Percentiles rank a stretch among this genome's conserved stretches.
phyloP scores from a whole-genome alignment of 257 asterid species.

The Henckelia pumila region DNA sequence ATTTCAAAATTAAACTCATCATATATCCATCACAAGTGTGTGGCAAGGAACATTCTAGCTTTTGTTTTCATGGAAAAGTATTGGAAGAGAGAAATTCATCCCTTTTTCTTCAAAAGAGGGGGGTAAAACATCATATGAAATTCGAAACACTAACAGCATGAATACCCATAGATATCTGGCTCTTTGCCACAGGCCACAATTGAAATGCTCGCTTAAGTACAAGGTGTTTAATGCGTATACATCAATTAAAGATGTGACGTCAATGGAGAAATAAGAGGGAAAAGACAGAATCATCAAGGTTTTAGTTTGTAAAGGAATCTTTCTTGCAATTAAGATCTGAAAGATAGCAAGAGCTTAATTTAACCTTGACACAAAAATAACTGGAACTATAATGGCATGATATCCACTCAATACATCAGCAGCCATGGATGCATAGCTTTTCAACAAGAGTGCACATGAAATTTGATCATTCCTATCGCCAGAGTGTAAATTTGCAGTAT shows the following conservation, averaged over 20 bases:
- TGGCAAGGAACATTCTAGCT: slow-evolving; percentile 12
- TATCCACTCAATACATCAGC: slow-evolving; percentile 78
- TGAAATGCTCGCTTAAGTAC: slow-evolving; percentile 3
- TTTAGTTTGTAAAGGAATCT: not conserved
- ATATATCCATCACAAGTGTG: slow-evolving; percentile 9
- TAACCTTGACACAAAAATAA: slow-evolving; percentile 89
- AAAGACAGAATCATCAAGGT: slow-evolving; percentile 13
- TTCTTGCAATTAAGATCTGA: slow-evolving; percentile 5
- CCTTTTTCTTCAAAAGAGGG: not conserved
- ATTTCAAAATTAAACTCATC: slow-evolving; percentile 3
- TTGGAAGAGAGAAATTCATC: not conserved
- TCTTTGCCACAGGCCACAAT: not conserved
- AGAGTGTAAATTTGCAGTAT: slow-evolving; percentile 74
- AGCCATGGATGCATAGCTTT: slow-evolving; percentile 85
- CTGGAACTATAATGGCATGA: slow-evolving; percentile 73
- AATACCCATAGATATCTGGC: not conserved
- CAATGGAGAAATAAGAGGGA: slow-evolving; percentile 6
- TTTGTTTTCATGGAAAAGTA: slow-evolving; percentile 3
- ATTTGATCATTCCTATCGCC: slow-evolving; percentile 88
- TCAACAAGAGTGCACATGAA: slow-evolving; percentile 83
- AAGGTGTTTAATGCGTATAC: slow-evolving; percentile 8
- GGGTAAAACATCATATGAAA: not conserved
- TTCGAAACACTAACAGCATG: not conserved
- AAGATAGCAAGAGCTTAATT: slow-evolving; percentile 18
- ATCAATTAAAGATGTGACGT: slow-evolving; percentile 14